Conservation (phyloP, 139 green algal species). For the Tetraselmis chui region DNA sequence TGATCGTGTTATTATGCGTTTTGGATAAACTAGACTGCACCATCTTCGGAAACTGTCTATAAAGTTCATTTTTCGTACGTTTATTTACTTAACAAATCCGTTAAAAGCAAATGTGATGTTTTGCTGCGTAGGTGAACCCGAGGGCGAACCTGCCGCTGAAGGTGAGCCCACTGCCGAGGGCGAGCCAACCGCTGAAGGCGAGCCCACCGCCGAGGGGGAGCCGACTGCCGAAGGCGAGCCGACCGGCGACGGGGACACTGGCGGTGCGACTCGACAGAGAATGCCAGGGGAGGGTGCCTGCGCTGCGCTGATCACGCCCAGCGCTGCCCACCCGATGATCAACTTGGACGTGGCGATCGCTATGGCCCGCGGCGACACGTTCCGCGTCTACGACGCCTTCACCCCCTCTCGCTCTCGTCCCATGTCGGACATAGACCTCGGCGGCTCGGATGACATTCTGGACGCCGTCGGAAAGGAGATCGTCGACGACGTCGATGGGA, state of each 20-base stretch:
- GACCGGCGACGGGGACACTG: not conserved
- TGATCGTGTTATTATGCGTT: too few species aligned
- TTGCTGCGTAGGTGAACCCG: too few species aligned
- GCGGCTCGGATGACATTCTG: constrained; percentile 17
- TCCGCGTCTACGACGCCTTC: constrained; percentile 20
- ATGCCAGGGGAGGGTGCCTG: not conserved
- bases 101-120: too few species aligned
- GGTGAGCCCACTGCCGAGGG: not conserved
- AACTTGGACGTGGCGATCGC: constrained; percentile 14
- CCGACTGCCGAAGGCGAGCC: not conserved
- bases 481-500: not conserved
- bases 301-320: not conserved
- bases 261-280: too few species aligned
- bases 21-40: too few species aligned
- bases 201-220: not conserved
- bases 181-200: not conserved
- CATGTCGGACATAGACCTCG: constrained; percentile 10
- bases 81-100: too few species aligned
- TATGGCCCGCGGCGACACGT: not conserved
- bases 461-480: constrained; percentile 6
- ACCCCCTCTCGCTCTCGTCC: constrained; percentile 9
- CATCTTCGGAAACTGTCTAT: too few species aligned
- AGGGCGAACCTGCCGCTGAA: not conserved
- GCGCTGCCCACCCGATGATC: constrained; percentile 15
- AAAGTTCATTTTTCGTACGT: too few species aligned